phyloP scores from a whole-genome alignment of 345 rosid genomes.

The Corymbia maculata region DNA sequence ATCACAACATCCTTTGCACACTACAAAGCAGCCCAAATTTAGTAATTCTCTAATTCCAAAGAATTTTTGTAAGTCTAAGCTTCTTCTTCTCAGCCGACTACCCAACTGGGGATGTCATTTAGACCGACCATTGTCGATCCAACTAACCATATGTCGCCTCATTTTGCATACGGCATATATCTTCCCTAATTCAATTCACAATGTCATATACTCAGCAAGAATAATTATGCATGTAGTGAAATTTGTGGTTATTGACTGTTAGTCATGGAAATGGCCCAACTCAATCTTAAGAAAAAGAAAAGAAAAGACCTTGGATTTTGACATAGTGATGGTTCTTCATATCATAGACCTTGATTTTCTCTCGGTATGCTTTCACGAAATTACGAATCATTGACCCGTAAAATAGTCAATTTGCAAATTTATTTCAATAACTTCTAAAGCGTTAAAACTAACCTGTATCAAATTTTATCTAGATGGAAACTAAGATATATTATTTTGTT shows the following conservation, averaged over 20 bases:
- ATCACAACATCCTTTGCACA: neutral
- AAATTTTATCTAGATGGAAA: neutral
- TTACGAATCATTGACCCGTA: neutral
- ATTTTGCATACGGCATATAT: fast-evolving
- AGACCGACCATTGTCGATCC: neutral
- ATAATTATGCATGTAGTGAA: neutral
- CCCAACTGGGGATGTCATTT: neutral
- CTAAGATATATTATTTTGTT: neutral
- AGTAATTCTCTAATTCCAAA: neutral
- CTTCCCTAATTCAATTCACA: neutral
- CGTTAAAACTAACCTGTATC: neutral
- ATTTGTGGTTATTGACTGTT: neutral
- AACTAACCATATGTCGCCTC: neutral
- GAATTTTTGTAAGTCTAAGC: neutral
- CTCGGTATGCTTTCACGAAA: neutral
- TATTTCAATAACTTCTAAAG: neutral
- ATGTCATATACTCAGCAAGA: neutral
- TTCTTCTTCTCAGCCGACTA: neutral
- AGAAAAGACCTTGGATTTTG: neutral
- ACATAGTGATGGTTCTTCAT: neutral
- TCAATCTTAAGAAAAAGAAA: neutral
- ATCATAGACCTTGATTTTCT: neutral
- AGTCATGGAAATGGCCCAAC: neutral
- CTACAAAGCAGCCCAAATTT: neutral
- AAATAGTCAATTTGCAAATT: neutral